Evolutionary conservation across 768 basidiomycete genomes (phyloP).

Genomic region (Ramaria sp.): DNA sequence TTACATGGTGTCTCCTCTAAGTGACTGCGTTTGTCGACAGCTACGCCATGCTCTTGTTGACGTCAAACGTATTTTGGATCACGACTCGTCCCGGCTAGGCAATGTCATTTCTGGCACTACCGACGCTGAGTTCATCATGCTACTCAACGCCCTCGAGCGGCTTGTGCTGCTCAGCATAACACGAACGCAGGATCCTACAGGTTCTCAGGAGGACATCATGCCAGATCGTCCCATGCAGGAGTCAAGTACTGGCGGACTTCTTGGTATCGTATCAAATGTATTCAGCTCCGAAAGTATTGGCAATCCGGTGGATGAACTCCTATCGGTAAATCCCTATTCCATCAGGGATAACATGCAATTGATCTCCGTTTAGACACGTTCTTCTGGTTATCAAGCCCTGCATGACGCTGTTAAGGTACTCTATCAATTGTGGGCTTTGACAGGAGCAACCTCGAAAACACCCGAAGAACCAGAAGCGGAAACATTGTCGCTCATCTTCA

Average conservation of each 20-base stretch:
- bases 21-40: slow-evolving; percentile 70
- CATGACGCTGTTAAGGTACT: slow-evolving; percentile 75
- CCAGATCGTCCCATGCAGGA: slow-evolving; percentile 46
- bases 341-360: neutral
- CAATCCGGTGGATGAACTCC: slow-evolving; percentile 37
- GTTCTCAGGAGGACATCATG: slow-evolving; percentile 27
- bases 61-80: slow-evolving; percentile 32
- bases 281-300: slow-evolving; percentile 63
- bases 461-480: slow-evolving; percentile 47
- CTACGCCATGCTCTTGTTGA: slow-evolving; percentile 48
- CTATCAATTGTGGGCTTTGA: slow-evolving; percentile 59
- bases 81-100: slow-evolving; percentile 24
- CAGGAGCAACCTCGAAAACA: slow-evolving; percentile 30
- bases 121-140: slow-evolving; percentile 76
- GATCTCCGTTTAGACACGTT: slow-evolving; percentile 40
- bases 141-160: slow-evolving; percentile 77
- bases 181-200: slow-evolving; percentile 24
- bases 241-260: slow-evolving; percentile 48
- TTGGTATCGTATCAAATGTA: slow-evolving; percentile 88
- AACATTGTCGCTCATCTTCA: slow-evolving; percentile 55
- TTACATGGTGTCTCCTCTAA: slow-evolving; percentile 58
- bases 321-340: slow-evolving; percentile 34
- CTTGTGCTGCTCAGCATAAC: slow-evolving; percentile 65
- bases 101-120: slow-evolving; percentile 45
- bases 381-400: slow-evolving; percentile 67